Conservation (phyloP, 2,329 filamentous ascomycete species). For the Calonectria naviculata region DNA sequence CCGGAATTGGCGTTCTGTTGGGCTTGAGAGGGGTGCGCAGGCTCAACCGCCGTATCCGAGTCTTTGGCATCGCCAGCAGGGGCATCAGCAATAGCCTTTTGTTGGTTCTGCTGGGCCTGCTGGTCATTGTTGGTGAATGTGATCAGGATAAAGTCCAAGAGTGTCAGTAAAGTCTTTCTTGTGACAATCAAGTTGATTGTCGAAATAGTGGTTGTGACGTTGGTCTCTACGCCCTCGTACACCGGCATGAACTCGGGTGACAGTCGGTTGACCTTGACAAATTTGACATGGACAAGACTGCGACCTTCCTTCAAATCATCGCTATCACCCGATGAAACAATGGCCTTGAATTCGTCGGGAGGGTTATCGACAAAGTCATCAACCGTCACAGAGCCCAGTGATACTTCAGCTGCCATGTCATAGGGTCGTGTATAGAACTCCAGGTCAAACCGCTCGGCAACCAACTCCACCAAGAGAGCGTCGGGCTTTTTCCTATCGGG, state of each 20-base stretch:
- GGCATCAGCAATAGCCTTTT: conserved; percentile 52
- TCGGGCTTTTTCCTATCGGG: conserved; percentile 81
- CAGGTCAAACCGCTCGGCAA: conserved; percentile 89
- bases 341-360: conserved; percentile 92
- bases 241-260: conserved; percentile 94
- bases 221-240: conserved; percentile 94
- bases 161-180: conserved; percentile 87
- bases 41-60: conserved; percentile 48
- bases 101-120: conserved; percentile 44
- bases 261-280: conserved; percentile 86
- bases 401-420: conserved; percentile 93
- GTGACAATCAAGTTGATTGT: conserved; percentile 98
- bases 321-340: conserved; percentile 84
- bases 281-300: conserved; percentile 89
- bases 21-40: conserved; percentile 33
- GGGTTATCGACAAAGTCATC: conserved; percentile 96
- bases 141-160: conserved; percentile 92
- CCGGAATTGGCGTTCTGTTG: conserved; percentile 59
- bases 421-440: conserved; percentile 89
- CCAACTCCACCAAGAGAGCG: conserved; percentile 86
- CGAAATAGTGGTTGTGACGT: conserved; percentile 89
- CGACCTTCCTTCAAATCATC: conserved; percentile 81
- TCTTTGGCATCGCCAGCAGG: conserved; percentile 49
- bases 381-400: conserved; percentile 85
- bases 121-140: conserved; percentile 80